These are phyloP conservation scores for Nemania diffusa DNA, from an alignment of 2,329 filamentous ascomycete species.

Conservation along the genomic window DNA sequence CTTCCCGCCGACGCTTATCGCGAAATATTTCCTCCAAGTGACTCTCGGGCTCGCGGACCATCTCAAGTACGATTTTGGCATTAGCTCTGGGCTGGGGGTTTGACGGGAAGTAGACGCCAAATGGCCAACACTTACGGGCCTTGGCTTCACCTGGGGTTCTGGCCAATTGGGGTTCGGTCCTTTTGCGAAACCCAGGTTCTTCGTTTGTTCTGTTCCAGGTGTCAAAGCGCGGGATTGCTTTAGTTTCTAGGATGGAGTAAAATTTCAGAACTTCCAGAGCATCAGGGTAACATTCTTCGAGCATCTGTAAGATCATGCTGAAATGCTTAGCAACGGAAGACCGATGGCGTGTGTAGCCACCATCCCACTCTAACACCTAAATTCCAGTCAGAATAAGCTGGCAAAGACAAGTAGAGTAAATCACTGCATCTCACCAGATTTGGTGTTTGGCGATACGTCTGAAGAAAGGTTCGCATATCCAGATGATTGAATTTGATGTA, in stretches of 20 bases:
- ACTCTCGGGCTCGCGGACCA: no score
- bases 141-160: no score
- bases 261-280: constrained; percentile 9
- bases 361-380: constrained; percentile 4
- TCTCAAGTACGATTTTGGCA: no score
- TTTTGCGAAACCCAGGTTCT: not conserved
- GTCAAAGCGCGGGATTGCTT: constrained; percentile 1
- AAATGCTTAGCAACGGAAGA: constrained; percentile 3
- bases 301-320: not conserved
- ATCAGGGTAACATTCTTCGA: constrained; percentile 4
- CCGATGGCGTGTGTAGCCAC: not conserved
- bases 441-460: not conserved
- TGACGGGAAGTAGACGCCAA: no score
- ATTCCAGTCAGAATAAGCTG: no score
- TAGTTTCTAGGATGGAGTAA: constrained; percentile 3
- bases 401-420: no score
- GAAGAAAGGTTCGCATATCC: not conserved
- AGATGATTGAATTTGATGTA: constrained; percentile 12
- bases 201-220: not conserved
- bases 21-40: no score
- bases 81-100: no score
- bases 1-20: not conserved
- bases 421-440: not conserved
- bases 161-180: no score
- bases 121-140: no score